These are phyloP conservation scores for Chloris gayana DNA, from an alignment of 176 grass and related monocot genomes.

Conservation along the genomic window DNA sequence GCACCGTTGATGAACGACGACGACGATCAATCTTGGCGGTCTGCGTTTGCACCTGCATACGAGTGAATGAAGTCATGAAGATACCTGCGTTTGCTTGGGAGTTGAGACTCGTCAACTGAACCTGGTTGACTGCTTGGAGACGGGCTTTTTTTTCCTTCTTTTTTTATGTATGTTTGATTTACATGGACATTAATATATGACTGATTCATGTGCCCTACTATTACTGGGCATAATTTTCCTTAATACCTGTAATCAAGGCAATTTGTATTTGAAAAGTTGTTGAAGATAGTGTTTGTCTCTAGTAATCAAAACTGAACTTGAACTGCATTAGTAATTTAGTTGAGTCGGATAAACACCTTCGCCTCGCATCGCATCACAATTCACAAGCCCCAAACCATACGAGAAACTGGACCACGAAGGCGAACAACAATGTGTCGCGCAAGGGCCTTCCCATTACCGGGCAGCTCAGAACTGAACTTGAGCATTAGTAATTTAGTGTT, in stretches of 20 bases:
- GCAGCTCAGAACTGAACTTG: too few species aligned
- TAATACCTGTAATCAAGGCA: not conserved
- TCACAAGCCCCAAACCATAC: too few species aligned
- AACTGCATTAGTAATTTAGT: too few species aligned
- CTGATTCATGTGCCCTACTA: conserved; percentile 17
- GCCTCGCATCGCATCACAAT: too few species aligned
- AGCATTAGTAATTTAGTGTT: too few species aligned
- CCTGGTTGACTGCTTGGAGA: conserved; percentile 40
- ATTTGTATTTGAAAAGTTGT: conserved; percentile 17
- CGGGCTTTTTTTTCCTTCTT: not conserved
- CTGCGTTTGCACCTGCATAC: conserved; percentile 71
- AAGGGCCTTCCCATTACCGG: too few species aligned
- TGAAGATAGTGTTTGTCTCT: not conserved
- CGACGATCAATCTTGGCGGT: conserved; percentile 85
- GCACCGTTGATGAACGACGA: conserved; percentile 29
- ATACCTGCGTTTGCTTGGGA: not conserved
- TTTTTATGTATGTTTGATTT: conserved; percentile 7
- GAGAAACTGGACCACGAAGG: too few species aligned
- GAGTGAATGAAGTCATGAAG: conserved; percentile 34
- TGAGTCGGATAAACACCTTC: too few species aligned
- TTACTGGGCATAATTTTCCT: not conserved
- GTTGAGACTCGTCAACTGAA: conserved; percentile 46
- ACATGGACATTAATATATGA: conserved; percentile 1
- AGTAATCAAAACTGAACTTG: too few species aligned
- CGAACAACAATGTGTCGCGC: too few species aligned